phyloP scores from a whole-genome alignment of 2,329 filamentous ascomycete species.

The Thelonectria olida region DNA sequence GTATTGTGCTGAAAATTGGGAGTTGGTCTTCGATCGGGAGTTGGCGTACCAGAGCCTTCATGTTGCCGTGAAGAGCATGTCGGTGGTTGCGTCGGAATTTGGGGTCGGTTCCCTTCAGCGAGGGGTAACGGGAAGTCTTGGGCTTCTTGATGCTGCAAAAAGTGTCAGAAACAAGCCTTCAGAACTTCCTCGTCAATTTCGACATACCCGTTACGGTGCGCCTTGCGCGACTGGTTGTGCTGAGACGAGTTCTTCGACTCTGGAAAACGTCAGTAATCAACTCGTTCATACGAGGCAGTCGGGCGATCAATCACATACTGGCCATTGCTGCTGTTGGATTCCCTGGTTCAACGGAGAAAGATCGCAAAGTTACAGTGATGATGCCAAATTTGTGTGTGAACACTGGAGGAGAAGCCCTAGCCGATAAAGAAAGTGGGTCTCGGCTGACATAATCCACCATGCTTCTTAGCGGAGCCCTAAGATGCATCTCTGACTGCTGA shows the following conservation, averaged over 20 bases:
- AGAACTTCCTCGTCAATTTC: not conserved
- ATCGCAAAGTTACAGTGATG: conserved; percentile 39
- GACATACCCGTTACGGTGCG: conserved; percentile 97
- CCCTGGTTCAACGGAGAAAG: conserved; percentile 39
- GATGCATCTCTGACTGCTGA: too few species aligned
- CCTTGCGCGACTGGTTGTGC: conserved; percentile 98
- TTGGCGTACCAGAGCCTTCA: conserved; percentile 88
- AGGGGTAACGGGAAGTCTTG: conserved; percentile 98
- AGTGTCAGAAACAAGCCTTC: conserved; percentile 28
- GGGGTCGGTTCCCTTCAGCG: conserved; percentile 97
- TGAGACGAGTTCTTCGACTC: conserved; percentile 99
- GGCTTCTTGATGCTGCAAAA: conserved; percentile 97
- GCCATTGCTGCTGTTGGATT: conserved; percentile 51
- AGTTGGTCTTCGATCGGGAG: conserved; percentile 14
- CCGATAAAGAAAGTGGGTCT: conserved; percentile 27
- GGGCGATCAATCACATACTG: conserved; percentile 44
- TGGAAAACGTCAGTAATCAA: conserved; percentile 51
- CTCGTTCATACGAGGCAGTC: not conserved
- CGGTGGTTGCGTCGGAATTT: conserved; percentile 99
- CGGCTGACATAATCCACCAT: conserved; percentile 32
- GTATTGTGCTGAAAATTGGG: not conserved
- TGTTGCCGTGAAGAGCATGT: conserved; percentile 99
- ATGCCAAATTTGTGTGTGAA: conserved; percentile 44
- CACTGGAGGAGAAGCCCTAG: conserved; percentile 40
- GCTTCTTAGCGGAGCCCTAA: conserved; percentile 3